Percentiles rank a stretch among this genome's conserved stretches.
phyloP scores from a whole-genome alignment of 2,329 filamentous ascomycete genomes.

The Lachnellula hyalina region DNA sequence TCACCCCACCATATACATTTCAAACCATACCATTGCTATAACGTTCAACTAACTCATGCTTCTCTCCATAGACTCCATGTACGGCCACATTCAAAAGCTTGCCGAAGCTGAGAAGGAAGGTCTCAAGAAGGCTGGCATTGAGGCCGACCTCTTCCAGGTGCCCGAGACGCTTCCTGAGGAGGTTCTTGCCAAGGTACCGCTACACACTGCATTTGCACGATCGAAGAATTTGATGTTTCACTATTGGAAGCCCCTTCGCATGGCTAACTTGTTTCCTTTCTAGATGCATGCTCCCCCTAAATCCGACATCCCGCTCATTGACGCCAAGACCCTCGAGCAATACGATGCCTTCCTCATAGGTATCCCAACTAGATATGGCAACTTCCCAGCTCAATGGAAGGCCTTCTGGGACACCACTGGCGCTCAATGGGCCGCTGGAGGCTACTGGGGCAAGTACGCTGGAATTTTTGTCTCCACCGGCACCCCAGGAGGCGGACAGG shows the following conservation, averaged over 20 bases:
- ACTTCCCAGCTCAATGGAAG: constrained; percentile 97
- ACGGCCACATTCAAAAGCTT: constrained; percentile 80
- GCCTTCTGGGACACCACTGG: constrained; percentile 82
- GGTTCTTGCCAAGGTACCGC: constrained; percentile 60
- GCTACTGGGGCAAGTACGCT: constrained; percentile 80
- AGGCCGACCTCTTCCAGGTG: constrained; percentile 68
- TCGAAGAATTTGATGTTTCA: no score
- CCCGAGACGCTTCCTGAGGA: constrained; percentile 81
- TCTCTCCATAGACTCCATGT: constrained; percentile 68
- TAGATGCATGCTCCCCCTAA: constrained; percentile 83
- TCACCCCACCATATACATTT: no score
- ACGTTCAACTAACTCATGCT: no score
- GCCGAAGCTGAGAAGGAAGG: constrained; percentile 89
- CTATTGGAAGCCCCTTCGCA: neutral
- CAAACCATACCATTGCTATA: no score
- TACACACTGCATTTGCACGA: neutral
- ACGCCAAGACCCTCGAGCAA: constrained; percentile 53
- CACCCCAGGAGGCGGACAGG: constrained; percentile 82
- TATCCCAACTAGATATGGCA: constrained; percentile 93
- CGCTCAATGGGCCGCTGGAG: constrained; percentile 72
- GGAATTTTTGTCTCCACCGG: constrained; percentile 89
- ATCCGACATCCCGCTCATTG: constrained; percentile 58
- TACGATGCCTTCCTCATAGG: constrained; percentile 92
- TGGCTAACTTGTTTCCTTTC: neutral
- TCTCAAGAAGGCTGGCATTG: constrained; percentile 80